Percentiles rank a stretch among this genome's conserved stretches.
Conservation (phyloP, 129 eudicot genomes). For the Flaveria bidentis region DNA sequence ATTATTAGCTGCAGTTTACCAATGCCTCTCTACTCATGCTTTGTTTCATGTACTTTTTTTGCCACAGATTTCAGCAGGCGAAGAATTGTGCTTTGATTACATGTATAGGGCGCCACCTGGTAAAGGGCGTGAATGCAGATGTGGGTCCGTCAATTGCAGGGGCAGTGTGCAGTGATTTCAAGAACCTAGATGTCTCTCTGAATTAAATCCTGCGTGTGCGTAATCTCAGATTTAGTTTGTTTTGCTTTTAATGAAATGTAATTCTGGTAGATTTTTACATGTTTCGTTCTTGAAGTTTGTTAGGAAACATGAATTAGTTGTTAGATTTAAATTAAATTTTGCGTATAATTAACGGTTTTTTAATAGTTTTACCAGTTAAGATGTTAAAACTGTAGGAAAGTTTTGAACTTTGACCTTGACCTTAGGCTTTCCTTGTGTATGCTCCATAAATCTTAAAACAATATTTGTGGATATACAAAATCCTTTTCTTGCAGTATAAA, state of each 20-base stretch:
- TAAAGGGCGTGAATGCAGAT: conserved; percentile 67
- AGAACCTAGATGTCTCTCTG: conserved; percentile 6
- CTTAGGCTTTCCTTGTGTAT: conserved; percentile 6
- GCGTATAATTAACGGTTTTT: conserved; percentile 16
- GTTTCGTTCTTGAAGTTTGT: conserved; percentile 20
- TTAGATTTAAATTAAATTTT: conserved; percentile 34
- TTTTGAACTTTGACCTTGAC: conserved; percentile 21
- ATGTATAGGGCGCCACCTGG: conserved; percentile 59
- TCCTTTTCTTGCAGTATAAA: not conserved
- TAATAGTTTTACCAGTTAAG: not conserved
- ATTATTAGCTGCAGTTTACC: not conserved
- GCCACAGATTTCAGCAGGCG: conserved; percentile 70
- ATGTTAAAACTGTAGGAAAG: not conserved
- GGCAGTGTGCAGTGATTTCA: conserved; percentile 56
- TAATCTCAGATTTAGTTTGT: conserved; percentile 28
- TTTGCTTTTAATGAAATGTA: conserved; percentile 22
- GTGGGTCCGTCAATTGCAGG: conserved; percentile 76
- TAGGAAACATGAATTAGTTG: conserved; percentile 25
- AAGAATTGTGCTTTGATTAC: conserved; percentile 76
- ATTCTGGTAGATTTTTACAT: conserved; percentile 12
- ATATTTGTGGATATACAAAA: not conserved
- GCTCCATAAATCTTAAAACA: not conserved
- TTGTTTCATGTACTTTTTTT: not conserved
- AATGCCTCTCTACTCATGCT: not conserved
- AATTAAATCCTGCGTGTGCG: conserved; percentile 24